Percentiles rank a stretch among this genome's conserved stretches.
These are phyloP conservation scores for Aspergillus diversus DNA, from an alignment of 495 filamentous ascomycete species.

Conservation along the genomic window DNA sequence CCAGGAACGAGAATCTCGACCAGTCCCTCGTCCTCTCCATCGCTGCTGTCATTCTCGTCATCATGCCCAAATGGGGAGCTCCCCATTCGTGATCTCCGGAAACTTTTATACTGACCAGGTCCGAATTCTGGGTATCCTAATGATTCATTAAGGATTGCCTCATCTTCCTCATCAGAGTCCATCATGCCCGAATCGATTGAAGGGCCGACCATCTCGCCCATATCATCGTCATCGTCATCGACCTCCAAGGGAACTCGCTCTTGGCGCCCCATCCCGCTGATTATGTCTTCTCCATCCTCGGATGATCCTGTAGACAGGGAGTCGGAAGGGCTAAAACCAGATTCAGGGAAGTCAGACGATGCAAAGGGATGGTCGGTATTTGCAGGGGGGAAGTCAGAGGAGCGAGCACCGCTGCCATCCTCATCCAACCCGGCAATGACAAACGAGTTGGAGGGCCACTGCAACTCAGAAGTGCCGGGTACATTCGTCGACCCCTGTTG, in stretches of 20 bases:
- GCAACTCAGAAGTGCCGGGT: constrained; percentile 30
- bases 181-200: constrained; percentile 40
- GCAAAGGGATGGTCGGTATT: constrained; percentile 35
- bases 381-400: constrained; percentile 38
- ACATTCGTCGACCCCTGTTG: constrained; percentile 13
- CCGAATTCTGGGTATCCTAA: constrained; percentile 47
- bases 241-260: constrained; percentile 51
- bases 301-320: constrained; percentile 47
- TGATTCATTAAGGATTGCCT: constrained; percentile 54
- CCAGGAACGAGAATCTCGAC: constrained; percentile 53
- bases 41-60: constrained; percentile 48
- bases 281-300: constrained; percentile 42
- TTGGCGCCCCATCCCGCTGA: constrained; percentile 39
- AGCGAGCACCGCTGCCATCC: constrained; percentile 47
- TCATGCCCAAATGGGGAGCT: constrained; percentile 46
- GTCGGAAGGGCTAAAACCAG: constrained; percentile 49
- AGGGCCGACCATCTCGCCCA: constrained; percentile 54
- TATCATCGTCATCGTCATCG: constrained; percentile 53
- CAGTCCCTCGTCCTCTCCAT: constrained; percentile 52
- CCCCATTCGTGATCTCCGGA: constrained; percentile 36
- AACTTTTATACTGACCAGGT: constrained; percentile 39
- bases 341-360: constrained; percentile 43
- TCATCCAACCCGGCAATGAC: constrained; percentile 49
- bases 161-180: constrained; percentile 53
- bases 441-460: constrained; percentile 49